Conservation (phyloP, 2,329 filamentous ascomycete species). For the Botrytis paeoniae region DNA sequence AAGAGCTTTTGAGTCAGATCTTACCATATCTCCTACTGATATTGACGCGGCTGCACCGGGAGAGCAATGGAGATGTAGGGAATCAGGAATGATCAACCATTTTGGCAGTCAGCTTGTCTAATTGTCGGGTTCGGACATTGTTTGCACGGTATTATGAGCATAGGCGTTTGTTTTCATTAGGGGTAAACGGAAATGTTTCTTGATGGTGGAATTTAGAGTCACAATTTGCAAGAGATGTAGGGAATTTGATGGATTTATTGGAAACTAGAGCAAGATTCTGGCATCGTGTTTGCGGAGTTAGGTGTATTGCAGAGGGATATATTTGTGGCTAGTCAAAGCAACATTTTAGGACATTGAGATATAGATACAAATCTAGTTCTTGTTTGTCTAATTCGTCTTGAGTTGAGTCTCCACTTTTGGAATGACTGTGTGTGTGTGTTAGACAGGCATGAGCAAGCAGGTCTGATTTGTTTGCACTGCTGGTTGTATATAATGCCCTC, state of each 20-base stretch:
- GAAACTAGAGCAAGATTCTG: background rate
- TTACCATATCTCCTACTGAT: too few species aligned
- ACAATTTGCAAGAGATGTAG: background rate
- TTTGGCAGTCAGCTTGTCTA: background rate
- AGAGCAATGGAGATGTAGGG: background rate
- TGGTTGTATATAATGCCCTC: background rate
- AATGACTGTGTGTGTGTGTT: background rate
- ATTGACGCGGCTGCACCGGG: too few species aligned
- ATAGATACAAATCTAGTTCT: fast-evolving
- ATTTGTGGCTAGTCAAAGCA: background rate
- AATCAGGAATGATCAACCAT: background rate
- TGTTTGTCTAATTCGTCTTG: background rate
- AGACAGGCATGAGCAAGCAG: background rate
- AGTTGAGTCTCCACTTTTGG: background rate
- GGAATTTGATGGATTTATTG: background rate
- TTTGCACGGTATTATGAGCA: background rate
- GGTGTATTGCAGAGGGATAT: background rate
- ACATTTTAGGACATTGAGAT: background rate
- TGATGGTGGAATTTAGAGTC: background rate
- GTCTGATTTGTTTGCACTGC: background rate
- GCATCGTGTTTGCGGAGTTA: background rate
- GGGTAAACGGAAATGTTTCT: background rate
- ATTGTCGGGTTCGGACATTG: background rate
- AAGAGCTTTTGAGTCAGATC: background rate
- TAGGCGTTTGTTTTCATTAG: background rate